Conservation (phyloP, 495 filamentous ascomycete genomes). For the Lepraria neglecta region DNA sequence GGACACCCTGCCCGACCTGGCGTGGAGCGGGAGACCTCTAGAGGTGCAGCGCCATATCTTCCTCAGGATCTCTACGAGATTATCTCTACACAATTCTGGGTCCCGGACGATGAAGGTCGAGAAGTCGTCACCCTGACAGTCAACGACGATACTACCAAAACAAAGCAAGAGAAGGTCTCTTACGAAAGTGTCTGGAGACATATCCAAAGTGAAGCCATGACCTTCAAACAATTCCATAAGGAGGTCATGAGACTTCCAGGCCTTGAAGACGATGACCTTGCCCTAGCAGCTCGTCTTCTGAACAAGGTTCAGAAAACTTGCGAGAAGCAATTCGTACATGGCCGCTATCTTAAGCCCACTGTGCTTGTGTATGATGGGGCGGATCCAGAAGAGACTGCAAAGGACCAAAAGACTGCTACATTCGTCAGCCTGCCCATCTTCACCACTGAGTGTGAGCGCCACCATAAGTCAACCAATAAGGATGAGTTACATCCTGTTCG, state of each 20-base stretch:
- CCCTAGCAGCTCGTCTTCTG: conserved; percentile 13
- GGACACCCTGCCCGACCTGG: background rate
- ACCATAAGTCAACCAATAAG: conserved; percentile 8
- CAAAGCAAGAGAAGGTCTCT: background rate
- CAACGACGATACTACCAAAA: conserved; percentile 1
- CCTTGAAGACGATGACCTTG: conserved; percentile 14
- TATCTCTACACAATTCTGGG: conserved; percentile 15
- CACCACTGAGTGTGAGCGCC: conserved; percentile 2
- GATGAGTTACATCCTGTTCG: conserved; percentile 14
- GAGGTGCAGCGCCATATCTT: conserved; percentile 2
- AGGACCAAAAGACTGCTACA: conserved; percentile 13
- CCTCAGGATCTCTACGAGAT: conserved; percentile 6
- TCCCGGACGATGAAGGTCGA: conserved; percentile 15
- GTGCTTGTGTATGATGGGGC: conserved; percentile 11
- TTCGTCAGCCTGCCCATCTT: conserved; percentile 13
- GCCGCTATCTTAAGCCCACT: conserved; percentile 12
- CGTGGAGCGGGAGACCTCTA: conserved; percentile 7
- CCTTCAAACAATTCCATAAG: background rate
- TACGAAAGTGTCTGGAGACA: conserved; percentile 16
- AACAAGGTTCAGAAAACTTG: conserved; percentile 7
- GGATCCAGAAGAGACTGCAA: conserved; percentile 6
- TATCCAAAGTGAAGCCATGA: conserved; percentile 7
- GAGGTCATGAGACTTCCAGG: conserved; percentile 14
- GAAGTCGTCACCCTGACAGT: conserved; percentile 15
- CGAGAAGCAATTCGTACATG: conserved; percentile 15